Percentiles rank a stretch among this genome's conserved stretches.
Evolutionary conservation across 75 land plant genomes (phyloP).

Genomic region (Cryptomeria japonica): DNA sequence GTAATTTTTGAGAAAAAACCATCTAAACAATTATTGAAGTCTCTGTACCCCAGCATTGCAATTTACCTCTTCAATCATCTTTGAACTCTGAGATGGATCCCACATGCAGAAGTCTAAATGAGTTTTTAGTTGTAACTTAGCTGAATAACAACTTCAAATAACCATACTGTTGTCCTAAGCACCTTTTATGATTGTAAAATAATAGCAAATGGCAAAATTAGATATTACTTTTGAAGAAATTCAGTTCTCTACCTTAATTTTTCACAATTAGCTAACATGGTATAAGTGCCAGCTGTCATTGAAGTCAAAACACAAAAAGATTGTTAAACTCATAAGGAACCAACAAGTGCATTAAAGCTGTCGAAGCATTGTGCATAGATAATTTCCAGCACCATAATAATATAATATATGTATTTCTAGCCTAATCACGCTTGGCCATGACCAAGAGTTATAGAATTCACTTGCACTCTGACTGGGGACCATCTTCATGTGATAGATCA

Average conservation of each 20-base stretch:
- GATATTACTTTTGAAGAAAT: background rate
- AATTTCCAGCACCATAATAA: background rate
- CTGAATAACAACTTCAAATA: background rate
- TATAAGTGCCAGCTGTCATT: background rate
- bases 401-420: too few relatives aligned
- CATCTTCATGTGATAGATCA: background rate
- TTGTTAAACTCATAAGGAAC: background rate
- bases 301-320: background rate
- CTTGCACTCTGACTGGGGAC: background rate
- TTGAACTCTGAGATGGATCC: background rate
- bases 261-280: background rate
- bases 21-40: background rate
- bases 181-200: background rate
- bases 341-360: background rate
- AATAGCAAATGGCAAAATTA: background rate
- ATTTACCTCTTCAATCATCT: background rate
- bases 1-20: background rate
- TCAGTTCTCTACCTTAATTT: background rate
- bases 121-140: background rate
- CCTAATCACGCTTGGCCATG: background rate
- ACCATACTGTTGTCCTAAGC: background rate
- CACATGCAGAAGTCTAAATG: background rate
- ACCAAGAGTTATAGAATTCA: background rate
- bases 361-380: background rate
- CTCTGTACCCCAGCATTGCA: background rate